Conservation (phyloP, 1,284 basidiomycete genomes). For the Coriolopsis trogii region DNA sequence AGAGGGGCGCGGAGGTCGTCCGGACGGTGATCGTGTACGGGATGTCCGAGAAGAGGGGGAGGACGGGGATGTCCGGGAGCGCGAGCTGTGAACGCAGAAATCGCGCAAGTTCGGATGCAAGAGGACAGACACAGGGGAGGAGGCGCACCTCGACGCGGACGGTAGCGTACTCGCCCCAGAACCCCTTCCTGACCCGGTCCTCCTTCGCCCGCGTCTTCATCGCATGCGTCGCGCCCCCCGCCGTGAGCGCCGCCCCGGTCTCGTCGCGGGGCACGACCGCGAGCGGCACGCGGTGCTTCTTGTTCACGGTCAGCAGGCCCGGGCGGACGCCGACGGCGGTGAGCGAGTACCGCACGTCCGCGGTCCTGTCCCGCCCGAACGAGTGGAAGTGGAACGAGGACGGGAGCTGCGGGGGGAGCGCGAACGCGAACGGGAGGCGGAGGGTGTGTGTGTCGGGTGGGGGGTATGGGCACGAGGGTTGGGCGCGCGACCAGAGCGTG, state of each 20-base stretch:
- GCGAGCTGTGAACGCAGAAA: conserved; percentile 10
- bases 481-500: conserved; percentile 24
- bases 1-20: conserved; percentile 8
- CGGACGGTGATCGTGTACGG: conserved; percentile 12
- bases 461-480: conserved; percentile 19
- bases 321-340: conserved; percentile 25
- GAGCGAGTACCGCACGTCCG: conserved; percentile 18
- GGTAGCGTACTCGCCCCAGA: conserved; percentile 27
- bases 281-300: conserved; percentile 14
- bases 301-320: conserved; percentile 17
- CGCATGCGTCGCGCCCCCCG: background rate
- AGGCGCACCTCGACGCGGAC: conserved; percentile 23
- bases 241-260: conserved; percentile 6
- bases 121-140: no score
- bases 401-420: conserved; percentile 22
- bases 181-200: conserved; percentile 22
- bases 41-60: conserved; percentile 9
- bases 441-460: conserved; percentile 22
- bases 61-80: conserved; percentile 11
- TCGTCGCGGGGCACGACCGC: conserved; percentile 24
- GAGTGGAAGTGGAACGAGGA: conserved; percentile 26
- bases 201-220: conserved; percentile 11
- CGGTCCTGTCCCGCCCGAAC: background rate
- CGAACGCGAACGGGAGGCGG: conserved; percentile 26
- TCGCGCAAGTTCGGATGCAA: background rate